Percentiles rank a stretch among this genome's conserved stretches.
These are phyloP conservation scores for Solanum chilense DNA, from an alignment of 257 asterid genomes.

Conservation along the genomic window DNA sequence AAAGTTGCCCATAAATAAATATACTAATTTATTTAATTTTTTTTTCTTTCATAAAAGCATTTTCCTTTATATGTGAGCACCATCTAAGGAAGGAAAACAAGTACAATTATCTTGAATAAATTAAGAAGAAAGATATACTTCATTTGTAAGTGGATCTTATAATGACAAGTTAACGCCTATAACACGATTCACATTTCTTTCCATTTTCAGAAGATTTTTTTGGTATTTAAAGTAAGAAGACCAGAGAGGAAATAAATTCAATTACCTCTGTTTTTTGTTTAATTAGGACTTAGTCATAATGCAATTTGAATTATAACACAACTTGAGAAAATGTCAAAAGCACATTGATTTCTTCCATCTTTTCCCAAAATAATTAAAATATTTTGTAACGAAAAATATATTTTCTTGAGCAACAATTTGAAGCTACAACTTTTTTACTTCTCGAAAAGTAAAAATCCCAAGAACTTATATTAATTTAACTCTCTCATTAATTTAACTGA, in stretches of 20 bases:
- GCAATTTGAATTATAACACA: background rate
- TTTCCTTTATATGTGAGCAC: no score
- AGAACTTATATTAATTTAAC: background rate
- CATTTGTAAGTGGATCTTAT: background rate
- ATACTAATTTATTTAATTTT: no score
- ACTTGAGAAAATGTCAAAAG: background rate
- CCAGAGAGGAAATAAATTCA: background rate
- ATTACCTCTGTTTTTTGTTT: background rate
- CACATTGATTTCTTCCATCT: background rate
- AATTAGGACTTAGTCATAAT: no score
- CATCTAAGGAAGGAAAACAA: background rate
- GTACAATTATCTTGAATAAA: background rate
- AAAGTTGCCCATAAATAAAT: no score
- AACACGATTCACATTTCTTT: background rate
- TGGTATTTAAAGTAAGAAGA: background rate
- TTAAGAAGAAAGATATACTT: background rate
- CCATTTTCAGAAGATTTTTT: background rate
- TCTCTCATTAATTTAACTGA: background rate
- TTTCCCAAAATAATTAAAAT: no score
- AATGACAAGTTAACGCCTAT: background rate
- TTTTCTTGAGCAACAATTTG: background rate
- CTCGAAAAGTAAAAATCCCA: background rate
- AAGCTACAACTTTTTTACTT: background rate
- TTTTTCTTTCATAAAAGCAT: no score
- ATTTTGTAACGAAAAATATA: no score